Percentiles rank a stretch among this genome's conserved stretches.
Conservation (phyloP, 2,329 filamentous ascomycete species). For the Epichloe sibirici region DNA sequence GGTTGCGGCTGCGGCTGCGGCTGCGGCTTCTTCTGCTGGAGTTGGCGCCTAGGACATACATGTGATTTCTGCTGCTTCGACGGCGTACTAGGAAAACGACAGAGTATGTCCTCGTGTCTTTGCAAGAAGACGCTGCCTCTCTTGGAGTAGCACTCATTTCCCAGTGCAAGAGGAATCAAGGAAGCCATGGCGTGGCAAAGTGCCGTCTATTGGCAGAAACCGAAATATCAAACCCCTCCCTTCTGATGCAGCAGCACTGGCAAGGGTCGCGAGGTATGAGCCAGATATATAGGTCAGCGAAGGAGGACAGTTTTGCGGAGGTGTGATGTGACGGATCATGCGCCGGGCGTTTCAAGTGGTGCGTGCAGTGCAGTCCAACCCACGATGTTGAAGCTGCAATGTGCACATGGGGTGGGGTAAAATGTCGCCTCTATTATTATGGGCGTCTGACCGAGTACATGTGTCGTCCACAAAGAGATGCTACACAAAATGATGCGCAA, state of each 20-base stretch:
- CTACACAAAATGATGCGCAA: not conserved
- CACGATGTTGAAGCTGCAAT: not conserved
- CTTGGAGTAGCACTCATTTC: constrained; percentile 4
- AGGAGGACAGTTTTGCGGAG: not conserved
- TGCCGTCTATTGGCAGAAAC: not conserved
- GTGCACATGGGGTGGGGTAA: not conserved
- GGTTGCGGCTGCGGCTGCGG: not conserved
- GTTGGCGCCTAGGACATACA: not conserved
- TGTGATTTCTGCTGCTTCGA: not conserved
- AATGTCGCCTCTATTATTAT: not conserved
- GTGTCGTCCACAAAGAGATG: not conserved
- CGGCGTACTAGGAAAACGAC: constrained; percentile 1
- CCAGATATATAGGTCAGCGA: not conserved
- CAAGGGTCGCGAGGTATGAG: not conserved
- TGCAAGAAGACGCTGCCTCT: constrained; percentile 2
- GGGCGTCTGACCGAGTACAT: not conserved
- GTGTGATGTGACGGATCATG: constrained; percentile 2
- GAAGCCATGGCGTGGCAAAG: constrained; percentile 14
- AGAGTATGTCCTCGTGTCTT: not conserved
- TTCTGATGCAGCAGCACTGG: not conserved
- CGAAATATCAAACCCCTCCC: not conserved
- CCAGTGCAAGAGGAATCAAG: constrained; percentile 21
- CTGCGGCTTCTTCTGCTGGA: not conserved
- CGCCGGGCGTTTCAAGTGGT: constrained; percentile 4
- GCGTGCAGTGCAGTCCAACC: not conserved